Evolutionary conservation across 805 yeast genomes (phyloP).

Genomic region (Pichia cabralensis): DNA sequence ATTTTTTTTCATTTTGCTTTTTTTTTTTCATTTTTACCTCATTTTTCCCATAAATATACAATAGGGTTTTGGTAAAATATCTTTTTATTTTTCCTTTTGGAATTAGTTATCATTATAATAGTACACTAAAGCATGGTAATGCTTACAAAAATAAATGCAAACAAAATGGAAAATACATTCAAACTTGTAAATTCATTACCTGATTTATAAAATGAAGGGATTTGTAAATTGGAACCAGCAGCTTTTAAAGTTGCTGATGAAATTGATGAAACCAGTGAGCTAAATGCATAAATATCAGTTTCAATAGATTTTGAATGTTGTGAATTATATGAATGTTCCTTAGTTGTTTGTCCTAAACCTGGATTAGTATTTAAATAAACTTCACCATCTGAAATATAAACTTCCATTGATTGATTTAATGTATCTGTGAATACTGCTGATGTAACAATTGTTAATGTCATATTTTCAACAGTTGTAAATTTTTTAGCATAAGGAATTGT

Average conservation of each 20-base stretch:
- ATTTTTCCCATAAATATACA: too few relatives aligned
- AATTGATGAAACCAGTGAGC: conserved; percentile 7
- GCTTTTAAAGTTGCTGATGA: background rate
- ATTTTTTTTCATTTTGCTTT: too few relatives aligned
- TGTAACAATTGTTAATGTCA: conserved; percentile 22
- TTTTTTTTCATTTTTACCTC: too few relatives aligned
- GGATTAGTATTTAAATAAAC: conserved; percentile 14
- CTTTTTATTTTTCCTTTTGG: too few relatives aligned
- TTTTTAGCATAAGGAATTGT: conserved; percentile 24
- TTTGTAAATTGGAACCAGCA: conserved; percentile 1
- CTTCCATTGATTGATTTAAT: conserved; percentile 9
- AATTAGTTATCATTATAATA: too few relatives aligned
- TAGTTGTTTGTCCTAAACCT: background rate
- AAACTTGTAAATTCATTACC: too few relatives aligned
- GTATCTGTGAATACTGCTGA: conserved; percentile 12
- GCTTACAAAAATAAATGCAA: too few relatives aligned
- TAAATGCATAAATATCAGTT: conserved; percentile 8
- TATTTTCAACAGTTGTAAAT: conserved; percentile 15
- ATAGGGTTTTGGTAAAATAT: too few relatives aligned
- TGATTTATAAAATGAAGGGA: too few relatives aligned
- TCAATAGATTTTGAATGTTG: background rate
- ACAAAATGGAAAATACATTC: too few relatives aligned
- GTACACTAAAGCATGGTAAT: too few relatives aligned
- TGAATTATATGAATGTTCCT: background rate
- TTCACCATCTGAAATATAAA: conserved; percentile 23